phyloP scores from a whole-genome alignment of 83 land plant species.

The Thuja plicata region DNA sequence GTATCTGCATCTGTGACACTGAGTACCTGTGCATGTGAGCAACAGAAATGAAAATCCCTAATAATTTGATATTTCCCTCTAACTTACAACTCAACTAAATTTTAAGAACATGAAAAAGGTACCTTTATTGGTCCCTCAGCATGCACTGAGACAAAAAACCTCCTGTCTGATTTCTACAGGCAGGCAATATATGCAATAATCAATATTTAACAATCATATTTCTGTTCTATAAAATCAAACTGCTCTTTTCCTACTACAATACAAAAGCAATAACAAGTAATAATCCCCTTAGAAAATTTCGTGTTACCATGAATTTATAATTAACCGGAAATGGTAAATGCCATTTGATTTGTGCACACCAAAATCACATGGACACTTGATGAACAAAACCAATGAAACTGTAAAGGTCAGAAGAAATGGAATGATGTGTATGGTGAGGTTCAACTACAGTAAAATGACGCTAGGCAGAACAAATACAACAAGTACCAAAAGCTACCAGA shows the following conservation, averaged over 20 bases:
- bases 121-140: constrained; percentile 97
- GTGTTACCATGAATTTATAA: not conserved
- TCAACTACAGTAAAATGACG: not conserved
- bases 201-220: not conserved
- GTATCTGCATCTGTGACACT: constrained; percentile 61
- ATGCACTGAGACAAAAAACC: constrained; percentile 57
- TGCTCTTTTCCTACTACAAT: not conserved
- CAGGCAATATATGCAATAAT: not conserved
- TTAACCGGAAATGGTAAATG: not conserved
- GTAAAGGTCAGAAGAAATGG: not conserved
- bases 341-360: not conserved
- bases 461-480: not conserved
- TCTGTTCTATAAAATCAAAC: not conserved
- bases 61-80: not conserved
- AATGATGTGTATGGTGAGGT: not conserved
- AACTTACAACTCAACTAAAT: not conserved
- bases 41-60: constrained; percentile 11
- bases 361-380: not conserved
- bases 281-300: not conserved
- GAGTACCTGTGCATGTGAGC: constrained; percentile 63
- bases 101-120: not conserved
- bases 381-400: not conserved
- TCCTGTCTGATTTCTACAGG: constrained; percentile 81
- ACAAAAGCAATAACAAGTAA: not conserved
- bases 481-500: not conserved